Percentiles rank a stretch among this genome's conserved stretches.
These are phyloP conservation scores for Angomonas deanei DNA, from an alignment of 208 protist species.

Conservation along the genomic window DNA sequence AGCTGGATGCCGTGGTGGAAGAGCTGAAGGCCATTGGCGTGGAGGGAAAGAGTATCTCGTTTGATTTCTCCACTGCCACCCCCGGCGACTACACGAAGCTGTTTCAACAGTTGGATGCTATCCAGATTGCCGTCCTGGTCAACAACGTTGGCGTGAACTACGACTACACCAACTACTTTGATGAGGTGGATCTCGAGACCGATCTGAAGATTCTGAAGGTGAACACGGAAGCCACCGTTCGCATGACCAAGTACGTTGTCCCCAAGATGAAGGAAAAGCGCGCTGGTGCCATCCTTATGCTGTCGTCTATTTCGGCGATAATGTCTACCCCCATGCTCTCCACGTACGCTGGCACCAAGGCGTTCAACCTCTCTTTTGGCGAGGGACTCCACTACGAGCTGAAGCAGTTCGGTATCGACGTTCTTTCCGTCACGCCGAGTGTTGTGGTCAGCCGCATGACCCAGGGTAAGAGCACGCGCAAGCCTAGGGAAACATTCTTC, in stretches of 20 bases:
- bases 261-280: conserved; percentile 60
- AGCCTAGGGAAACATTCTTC: conserved; percentile 62
- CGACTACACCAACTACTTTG: conserved; percentile 87
- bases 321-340: conserved; percentile 65
- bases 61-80: conserved; percentile 75
- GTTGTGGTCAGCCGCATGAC: conserved; percentile 82
- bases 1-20: conserved; percentile 70
- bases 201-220: conserved; percentile 81
- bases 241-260: conserved; percentile 82
- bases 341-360: conserved; percentile 86
- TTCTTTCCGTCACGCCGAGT: conserved; percentile 62
- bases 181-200: conserved; percentile 57
- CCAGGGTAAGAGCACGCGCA: conserved; percentile 50
- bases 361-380: conserved; percentile 74
- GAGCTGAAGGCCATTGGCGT: conserved; percentile 67
- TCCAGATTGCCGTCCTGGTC: conserved; percentile 68
- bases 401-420: conserved; percentile 52
- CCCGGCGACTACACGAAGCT: conserved; percentile 51
- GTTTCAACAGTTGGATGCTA: conserved; percentile 35
- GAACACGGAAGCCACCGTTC: conserved; percentile 78
- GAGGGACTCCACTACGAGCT: conserved; percentile 60
- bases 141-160: conserved; percentile 95
- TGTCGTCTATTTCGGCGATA: conserved; percentile 64
- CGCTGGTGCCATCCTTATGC: conserved; percentile 71
- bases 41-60: conserved; percentile 67